Conservation (phyloP, 192 early-diverging fungal genomes). For the Backusella tarrabulga region DNA sequence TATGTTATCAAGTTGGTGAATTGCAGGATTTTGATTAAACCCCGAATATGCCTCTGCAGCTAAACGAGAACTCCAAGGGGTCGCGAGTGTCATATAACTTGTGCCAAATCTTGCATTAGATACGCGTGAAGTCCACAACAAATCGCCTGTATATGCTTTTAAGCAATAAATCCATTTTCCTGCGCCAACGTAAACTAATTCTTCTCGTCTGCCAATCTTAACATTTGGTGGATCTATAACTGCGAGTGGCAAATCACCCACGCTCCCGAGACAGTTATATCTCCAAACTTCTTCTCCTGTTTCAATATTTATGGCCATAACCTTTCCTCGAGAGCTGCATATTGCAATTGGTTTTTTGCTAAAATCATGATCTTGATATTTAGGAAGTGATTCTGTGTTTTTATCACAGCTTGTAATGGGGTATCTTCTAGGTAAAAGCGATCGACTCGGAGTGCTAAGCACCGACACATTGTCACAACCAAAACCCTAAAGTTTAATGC, state of each 20-base stretch:
- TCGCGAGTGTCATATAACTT: conserved; percentile 14
- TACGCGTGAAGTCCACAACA: conserved; percentile 4
- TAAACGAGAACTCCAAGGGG: conserved; percentile 19
- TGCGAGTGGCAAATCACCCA: conserved; percentile 9
- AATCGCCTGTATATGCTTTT: conserved; percentile 1
- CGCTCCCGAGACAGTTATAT: conserved; percentile 17
- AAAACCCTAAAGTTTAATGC: conserved; percentile 18
- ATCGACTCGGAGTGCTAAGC: conserved; percentile 8
- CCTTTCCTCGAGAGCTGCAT: conserved; percentile 18
- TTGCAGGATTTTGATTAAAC: conserved; percentile 8
- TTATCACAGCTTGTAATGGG: not conserved
- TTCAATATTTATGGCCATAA: conserved; percentile 10
- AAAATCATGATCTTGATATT: not conserved
- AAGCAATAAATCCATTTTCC: conserved; percentile 22
- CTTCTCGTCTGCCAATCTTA: not conserved
- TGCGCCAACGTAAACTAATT: conserved; percentile 13
- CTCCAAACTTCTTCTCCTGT: conserved; percentile 19
- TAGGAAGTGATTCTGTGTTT: not conserved
- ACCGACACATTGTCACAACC: conserved; percentile 19
- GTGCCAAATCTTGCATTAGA: conserved; percentile 9
- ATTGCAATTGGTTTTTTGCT: conserved; percentile 4
- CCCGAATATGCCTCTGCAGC: conserved; percentile 11
- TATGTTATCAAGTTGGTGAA: not conserved
- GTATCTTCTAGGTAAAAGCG: not conserved
- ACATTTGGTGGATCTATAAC: conserved; percentile 9